Conservation (phyloP, 1,284 basidiomycete species). For the Xerocomus amazonicus region DNA sequence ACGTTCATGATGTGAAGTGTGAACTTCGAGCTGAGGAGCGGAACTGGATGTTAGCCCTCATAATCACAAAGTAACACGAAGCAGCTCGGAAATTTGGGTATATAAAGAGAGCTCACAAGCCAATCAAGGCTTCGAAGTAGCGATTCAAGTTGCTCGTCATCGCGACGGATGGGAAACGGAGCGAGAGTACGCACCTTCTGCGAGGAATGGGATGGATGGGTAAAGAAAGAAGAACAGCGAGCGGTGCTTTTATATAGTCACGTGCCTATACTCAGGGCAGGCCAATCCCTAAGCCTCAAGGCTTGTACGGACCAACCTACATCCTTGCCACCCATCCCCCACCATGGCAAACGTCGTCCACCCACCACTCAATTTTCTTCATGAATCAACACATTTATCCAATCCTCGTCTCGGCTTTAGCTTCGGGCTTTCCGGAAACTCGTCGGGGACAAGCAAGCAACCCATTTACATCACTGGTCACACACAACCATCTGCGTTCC, state of each 20-base stretch:
- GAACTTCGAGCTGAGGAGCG: neutral
- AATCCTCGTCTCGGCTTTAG: conserved; percentile 68
- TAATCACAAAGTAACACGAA: conserved; percentile 12
- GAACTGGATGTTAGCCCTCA: conserved; percentile 7
- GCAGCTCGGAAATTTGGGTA: conserved; percentile 86
- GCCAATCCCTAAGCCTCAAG: conserved; percentile 19
- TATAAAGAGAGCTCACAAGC: conserved; percentile 66
- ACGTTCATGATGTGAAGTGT: neutral
- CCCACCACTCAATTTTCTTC: conserved; percentile 61
- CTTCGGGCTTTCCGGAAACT: conserved; percentile 53
- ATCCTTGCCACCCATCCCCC: conserved; percentile 29
- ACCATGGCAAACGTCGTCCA: conserved; percentile 71
- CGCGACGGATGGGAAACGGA: conserved; percentile 17
- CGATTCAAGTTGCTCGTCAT: conserved; percentile 76
- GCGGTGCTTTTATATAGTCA: conserved; percentile 13
- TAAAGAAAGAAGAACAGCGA: neutral
- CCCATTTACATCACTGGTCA: conserved; percentile 29
- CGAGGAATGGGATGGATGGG: too few species aligned
- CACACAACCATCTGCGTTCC: conserved; percentile 48
- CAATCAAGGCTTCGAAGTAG: conserved; percentile 67
- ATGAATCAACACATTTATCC: conserved; percentile 56
- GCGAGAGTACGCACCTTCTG: conserved; percentile 19
- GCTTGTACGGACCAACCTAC: conserved; percentile 9
- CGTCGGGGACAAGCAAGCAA: conserved; percentile 39
- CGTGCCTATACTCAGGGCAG: conserved; percentile 29